Conservation (phyloP, 2,329 filamentous ascomycete species). For the Diaporthe sp. region DNA sequence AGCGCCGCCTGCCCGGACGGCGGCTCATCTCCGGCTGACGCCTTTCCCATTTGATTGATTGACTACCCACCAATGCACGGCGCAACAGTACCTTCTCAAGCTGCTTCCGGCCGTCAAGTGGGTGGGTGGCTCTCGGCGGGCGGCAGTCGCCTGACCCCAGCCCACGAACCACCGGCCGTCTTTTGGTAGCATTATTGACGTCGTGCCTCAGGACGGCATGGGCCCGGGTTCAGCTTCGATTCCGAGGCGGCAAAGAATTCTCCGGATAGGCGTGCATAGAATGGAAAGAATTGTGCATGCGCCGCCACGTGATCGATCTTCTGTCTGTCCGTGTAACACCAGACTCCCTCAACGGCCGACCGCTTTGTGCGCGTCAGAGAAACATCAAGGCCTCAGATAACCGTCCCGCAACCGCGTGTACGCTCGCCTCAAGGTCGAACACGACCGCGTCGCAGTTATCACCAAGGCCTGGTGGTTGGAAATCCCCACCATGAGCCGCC, state of each 20-base stretch:
- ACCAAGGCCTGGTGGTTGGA: not conserved
- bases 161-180: not conserved
- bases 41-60: not conserved
- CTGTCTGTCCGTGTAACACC: not conserved
- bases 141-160: conserved; percentile 6
- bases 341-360: not conserved
- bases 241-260: not conserved
- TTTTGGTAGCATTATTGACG: not conserved
- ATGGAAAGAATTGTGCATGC: not conserved
- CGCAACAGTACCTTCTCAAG: not conserved
- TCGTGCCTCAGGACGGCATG: not conserved
- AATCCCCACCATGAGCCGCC: not conserved
- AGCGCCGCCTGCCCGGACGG: conserved; percentile 5
- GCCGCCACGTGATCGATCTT: not conserved
- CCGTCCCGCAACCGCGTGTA: not conserved
- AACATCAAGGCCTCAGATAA: not conserved
- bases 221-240: not conserved
- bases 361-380: not conserved
- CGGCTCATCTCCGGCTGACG: conserved; percentile 26
- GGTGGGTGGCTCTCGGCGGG: conserved; percentile 11
- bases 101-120: not conserved
- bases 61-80: not conserved
- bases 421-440: not conserved
- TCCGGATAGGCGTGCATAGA: not conserved
- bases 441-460: not conserved